Evolutionary conservation across 2,329 filamentous ascomycete species (phyloP).

Genomic region (Botrytis sinoallii): DNA sequence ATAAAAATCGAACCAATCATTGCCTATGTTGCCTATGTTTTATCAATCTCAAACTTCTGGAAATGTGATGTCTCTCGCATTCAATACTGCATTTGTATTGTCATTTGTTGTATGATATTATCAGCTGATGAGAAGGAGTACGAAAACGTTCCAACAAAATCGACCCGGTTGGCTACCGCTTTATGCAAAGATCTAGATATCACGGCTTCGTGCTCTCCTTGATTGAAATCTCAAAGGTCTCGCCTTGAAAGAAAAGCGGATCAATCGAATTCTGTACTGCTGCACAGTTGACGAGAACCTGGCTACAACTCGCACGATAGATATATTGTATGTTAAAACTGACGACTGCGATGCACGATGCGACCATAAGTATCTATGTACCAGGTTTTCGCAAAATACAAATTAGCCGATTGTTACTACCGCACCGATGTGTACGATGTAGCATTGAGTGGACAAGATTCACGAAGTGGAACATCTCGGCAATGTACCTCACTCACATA

Average conservation of each 20-base stretch:
- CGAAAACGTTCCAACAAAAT: slow-evolving; percentile 3
- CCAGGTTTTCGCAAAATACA: slow-evolving; percentile 14
- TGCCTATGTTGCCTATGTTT: not conserved
- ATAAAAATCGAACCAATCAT: not conserved
- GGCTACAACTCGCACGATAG: slow-evolving; percentile 13
- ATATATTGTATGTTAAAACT: not conserved
- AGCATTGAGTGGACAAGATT: slow-evolving; percentile 19
- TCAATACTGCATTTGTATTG: not conserved
- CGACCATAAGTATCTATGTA: not conserved
- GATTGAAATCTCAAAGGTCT: not conserved
- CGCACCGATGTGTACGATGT: slow-evolving; percentile 16
- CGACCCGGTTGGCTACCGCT: slow-evolving; percentile 17
- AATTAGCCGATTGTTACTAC: slow-evolving; percentile 20
- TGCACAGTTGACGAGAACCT: slow-evolving; percentile 21
- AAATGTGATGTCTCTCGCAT: not conserved
- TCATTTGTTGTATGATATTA: not conserved
- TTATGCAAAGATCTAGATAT: slow-evolving; percentile 17
- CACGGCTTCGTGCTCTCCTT: slow-evolving; percentile 10
- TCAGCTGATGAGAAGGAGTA: slow-evolving; percentile 12
- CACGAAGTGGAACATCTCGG: slow-evolving; percentile 18
- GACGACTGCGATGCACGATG: not conserved
- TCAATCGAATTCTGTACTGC: slow-evolving; percentile 18
- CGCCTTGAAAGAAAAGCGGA: slow-evolving; percentile 15
- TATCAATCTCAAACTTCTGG: not conserved
- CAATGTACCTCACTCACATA: not conserved